Evolutionary conservation across 768 basidiomycete species (phyloP), one percentile per base, ranked within the genome.

Genomic region (Pholiota molesta): DNA sequence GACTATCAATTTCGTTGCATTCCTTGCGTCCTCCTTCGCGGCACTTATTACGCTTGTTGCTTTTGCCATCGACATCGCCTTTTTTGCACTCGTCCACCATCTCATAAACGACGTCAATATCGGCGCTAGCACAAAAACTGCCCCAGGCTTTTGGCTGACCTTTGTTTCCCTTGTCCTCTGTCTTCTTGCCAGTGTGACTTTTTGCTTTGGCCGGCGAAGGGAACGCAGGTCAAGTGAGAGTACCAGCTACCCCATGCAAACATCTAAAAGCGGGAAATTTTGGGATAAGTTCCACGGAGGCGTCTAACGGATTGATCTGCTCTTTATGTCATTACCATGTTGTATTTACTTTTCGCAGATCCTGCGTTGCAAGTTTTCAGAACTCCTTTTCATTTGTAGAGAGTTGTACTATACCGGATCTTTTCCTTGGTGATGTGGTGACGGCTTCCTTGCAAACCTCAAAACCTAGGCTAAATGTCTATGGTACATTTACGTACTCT

Each of bases 21-120:
- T 90, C 21, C 68, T 90, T 26, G 71, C 84, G n/a, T 80, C 91
- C 13, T 90, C 91, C 81, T 78, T 92, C 57, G 90, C 89, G 8
- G 87, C 89, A 0, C 62, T 82, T 21, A 70, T 94, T 47, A 84
- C 90, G 2, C 75, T 92, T 59, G 84, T 92, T 63, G 86, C 90
- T 1, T 91, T 94, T 69, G 83, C 84, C 44, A 85, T 90, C 71
- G 91, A 94, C 72, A 88, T 93, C 62, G 88, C 90, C 14, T 83
- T 94, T 31, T 89, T 78, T 68, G 86, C 78, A 3, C 85, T 80
- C 60, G 80, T 88, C 55, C 86, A 83, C 69, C 79, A 87, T 55
- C 77, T 87, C 65, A 78, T 90, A 66, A 74, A 74, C 47, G 79
- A 84, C 59, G 77, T 92, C 11, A 73, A 77, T 57, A 71, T 82